These are phyloP conservation scores for Grosmannia serpens DNA, from an alignment of 2,329 filamentous ascomycete genomes.

Conservation along the genomic window DNA sequence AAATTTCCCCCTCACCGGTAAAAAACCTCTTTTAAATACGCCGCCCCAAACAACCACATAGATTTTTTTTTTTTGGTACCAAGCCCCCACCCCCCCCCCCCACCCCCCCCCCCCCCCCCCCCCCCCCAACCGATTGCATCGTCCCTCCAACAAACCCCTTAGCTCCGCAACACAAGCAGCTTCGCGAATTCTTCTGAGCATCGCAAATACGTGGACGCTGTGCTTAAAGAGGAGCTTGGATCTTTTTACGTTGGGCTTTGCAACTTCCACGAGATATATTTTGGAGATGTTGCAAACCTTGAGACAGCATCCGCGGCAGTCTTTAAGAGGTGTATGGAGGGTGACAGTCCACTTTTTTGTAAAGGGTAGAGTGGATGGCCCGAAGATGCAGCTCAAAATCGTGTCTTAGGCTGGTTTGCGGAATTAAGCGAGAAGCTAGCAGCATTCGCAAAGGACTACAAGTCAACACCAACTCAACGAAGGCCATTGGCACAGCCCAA, in stretches of 20 bases:
- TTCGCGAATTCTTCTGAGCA: constrained; percentile 25
- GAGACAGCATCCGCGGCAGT: constrained; percentile 20
- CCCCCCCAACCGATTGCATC: constrained; percentile 11
- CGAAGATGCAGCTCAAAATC: constrained; percentile 19
- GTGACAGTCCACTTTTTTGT: constrained; percentile 19
- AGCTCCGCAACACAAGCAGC: constrained; percentile 19
- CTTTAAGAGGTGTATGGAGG: constrained; percentile 23
- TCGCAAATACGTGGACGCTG: no score
- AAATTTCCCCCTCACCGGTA: no score
- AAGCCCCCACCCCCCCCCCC: no score
- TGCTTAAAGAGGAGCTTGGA: constrained; percentile 21
- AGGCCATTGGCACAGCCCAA: constrained; percentile 10
- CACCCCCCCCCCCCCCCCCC: no score
- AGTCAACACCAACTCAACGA: constrained; percentile 14
- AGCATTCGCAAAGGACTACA: constrained; percentile 15
- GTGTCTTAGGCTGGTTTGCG: constrained; percentile 24
- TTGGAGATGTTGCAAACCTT: constrained; percentile 20
- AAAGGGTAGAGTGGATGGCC: constrained; percentile 24
- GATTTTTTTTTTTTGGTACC: no score
- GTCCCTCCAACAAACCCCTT: constrained; percentile 20
- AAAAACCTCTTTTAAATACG: no score
- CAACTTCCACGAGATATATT: constrained; percentile 22
- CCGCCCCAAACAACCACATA: no score
- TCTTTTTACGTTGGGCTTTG: constrained; percentile 23
- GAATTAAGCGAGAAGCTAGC: constrained; percentile 18